These are phyloP conservation scores for Penicillium antarcticum DNA, from an alignment of 495 filamentous ascomycete genomes.

Conservation along the genomic window DNA sequence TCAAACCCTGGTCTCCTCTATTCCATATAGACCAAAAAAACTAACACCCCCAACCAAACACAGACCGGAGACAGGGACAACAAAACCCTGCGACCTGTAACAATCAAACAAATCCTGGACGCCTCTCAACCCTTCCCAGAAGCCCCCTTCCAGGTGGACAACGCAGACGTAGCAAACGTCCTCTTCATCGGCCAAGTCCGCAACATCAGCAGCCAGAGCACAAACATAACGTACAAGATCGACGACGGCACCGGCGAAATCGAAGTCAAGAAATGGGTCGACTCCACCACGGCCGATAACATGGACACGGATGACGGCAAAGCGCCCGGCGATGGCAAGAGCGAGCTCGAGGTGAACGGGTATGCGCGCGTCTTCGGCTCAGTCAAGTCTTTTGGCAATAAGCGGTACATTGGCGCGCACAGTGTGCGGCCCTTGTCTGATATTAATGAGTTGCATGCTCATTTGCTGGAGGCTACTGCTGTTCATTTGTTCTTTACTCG, in stretches of 20 bases:
- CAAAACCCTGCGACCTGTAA: constrained; percentile 84
- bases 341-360: constrained; percentile 58
- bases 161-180: constrained; percentile 56
- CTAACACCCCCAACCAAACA: not conserved
- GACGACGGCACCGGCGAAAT: constrained; percentile 93
- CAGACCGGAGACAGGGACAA: constrained; percentile 43
- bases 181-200: constrained; percentile 89
- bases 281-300: constrained; percentile 50
- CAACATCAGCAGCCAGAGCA: constrained; percentile 78
- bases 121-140: constrained; percentile 70
- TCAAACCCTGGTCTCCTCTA: not conserved
- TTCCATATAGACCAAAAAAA: not conserved
- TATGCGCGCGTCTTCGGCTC: constrained; percentile 83
- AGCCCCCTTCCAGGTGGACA: constrained; percentile 76
- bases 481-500: constrained; percentile 83
- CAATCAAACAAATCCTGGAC: constrained; percentile 89
- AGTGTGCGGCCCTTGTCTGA: constrained; percentile 74
- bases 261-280: constrained; percentile 91
- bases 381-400: constrained; percentile 73
- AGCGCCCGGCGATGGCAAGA: constrained; percentile 29
- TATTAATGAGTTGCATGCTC: constrained; percentile 87
- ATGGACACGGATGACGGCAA: constrained; percentile 46
- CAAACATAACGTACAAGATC: constrained; percentile 86
- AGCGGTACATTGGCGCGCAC: constrained; percentile 76
- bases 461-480: constrained; percentile 82